Percentiles rank a stretch among this genome's conserved stretches.
These are phyloP conservation scores for Ustilago curta DNA, from an alignment of 1,284 basidiomycete species.

Conservation along the genomic window DNA sequence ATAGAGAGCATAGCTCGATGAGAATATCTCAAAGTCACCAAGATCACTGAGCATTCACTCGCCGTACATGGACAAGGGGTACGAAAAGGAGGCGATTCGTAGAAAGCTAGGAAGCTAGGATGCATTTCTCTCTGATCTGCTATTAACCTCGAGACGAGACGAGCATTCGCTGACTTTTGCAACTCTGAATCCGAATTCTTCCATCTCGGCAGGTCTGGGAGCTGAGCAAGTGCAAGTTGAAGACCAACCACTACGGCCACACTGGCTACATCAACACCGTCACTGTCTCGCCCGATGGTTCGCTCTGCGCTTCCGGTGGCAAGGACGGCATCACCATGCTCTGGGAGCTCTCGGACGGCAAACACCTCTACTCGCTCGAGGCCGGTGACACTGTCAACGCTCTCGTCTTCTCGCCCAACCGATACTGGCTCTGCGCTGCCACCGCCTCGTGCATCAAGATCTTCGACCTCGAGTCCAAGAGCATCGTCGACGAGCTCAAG, in stretches of 20 bases:
- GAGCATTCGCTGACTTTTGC: conserved; percentile 15
- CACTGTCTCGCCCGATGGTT: conserved; percentile 98
- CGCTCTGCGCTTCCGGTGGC: conserved; percentile 97
- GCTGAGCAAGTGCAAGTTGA: conserved; percentile 99
- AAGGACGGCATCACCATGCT: conserved; percentile 99
- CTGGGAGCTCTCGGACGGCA: conserved; percentile 99
- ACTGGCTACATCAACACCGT: conserved; percentile 99
- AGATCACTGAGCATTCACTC: conserved; percentile 76
- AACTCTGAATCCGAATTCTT: not conserved
- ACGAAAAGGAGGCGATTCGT: not conserved
- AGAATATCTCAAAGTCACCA: conserved; percentile 79
- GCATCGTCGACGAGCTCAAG: conserved; percentile 98
- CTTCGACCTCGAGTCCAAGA: conserved; percentile 74
- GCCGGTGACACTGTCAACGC: conserved; percentile 99
- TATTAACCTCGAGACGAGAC: not conserved
- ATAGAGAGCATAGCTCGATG: conserved; percentile 78
- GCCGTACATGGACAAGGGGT: conserved; percentile 7
- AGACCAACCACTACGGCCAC: conserved; percentile 99
- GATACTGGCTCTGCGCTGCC: conserved; percentile 99
- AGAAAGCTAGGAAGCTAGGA: not conserved
- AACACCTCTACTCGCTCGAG: conserved; percentile 99
- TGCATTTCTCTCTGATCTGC: conserved; percentile 12
- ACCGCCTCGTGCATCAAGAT: conserved; percentile 97
- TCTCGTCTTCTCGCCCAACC: conserved; percentile 92
- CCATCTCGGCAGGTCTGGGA: conserved; percentile 87